Conservation (phyloP, 1,139 yeast species). For the Blastobotrys arbuscula region DNA sequence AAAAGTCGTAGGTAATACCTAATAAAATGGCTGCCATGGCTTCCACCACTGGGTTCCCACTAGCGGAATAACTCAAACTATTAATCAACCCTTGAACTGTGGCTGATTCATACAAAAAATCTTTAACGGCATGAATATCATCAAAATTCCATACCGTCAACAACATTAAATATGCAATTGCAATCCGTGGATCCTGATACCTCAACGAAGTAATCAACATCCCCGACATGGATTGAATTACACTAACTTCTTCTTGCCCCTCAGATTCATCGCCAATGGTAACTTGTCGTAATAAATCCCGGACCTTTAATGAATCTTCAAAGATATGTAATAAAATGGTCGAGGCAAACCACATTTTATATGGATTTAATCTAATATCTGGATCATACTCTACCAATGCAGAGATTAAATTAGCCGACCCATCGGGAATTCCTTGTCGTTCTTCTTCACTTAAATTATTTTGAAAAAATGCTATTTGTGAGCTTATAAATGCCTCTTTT, state of each 20-base stretch:
- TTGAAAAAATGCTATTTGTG: conserved; percentile 52
- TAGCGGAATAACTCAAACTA: conserved; percentile 55
- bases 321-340: conserved; percentile 59
- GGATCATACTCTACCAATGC: conserved; percentile 75
- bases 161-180: conserved; percentile 74
- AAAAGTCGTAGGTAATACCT: conserved; percentile 80
- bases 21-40: conserved; percentile 69
- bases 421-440: conserved; percentile 13
- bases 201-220: conserved; percentile 62
- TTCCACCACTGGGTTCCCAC: conserved; percentile 58
- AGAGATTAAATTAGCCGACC: conserved; percentile 50
- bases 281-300: conserved; percentile 48
- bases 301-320: conserved; percentile 47
- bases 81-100: conserved; percentile 63
- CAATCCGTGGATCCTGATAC: conserved; percentile 64
- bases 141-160: conserved; percentile 76
- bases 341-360: conserved; percentile 80
- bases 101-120: conserved; percentile 64
- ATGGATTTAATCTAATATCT: conserved; percentile 73
- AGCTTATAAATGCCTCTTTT: conserved; percentile 51
- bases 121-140: conserved; percentile 68
- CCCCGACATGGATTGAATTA: conserved; percentile 76
- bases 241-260: conserved; percentile 69
- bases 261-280: conserved; percentile 58
- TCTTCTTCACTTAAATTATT: conserved; percentile 10